Base-by-base conservation (phyloP, 2,329 filamentous ascomycete genomes). In the Exophiala sp. region DNA sequence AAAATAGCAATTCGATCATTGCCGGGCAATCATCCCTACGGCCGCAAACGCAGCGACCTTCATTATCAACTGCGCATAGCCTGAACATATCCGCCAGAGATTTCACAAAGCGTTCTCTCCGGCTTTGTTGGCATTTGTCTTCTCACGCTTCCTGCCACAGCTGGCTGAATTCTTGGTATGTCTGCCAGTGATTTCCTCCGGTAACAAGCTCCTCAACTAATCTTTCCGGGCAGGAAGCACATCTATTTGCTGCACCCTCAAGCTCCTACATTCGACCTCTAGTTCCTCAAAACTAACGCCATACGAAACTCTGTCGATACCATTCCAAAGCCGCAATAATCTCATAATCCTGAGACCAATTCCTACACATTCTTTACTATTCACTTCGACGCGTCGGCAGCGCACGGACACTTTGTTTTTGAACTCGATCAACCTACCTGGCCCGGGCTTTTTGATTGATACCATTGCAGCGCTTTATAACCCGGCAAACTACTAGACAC, bases 131-230 rank as follows among this genome's bases (percentile, higher is more conserved):
- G 18, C 46, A 43, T 22, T 19, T 46, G 39, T 37, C 37, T 52
- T 23, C 37, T 34, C 40, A 21, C 30, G 14, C 40, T 48, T 45
- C 24, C 44, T 54, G 51, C 45, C 48, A 57, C 51, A 52, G 54
- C 54, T 54, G 54, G 51, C 54, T 57, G 54, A 52, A 52, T 29
- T 22, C 49, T 41, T 51, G 54, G 54, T 57, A 29, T 32, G 51
- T 53, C 35, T 29, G 21, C 3, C 41, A 23, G n/a, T 24, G 30
- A n/a, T 22, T 13, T 11, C 38, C 41, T 18, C 10, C 18, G 21
- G 14, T 34, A 32, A 32, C 21, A 34, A 21, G 19, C 4, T 29
- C n/a, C 13, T 21, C 34, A 16, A 34, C 50, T 49, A 29, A 55
- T 45, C 14, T 21, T 8, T 30, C 16, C n/a, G 27, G 38, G 16